Evolutionary conservation across 225 moss, liverwort and hornwort species (phyloP).

Genomic region (Anthoceros angustus): DNA sequence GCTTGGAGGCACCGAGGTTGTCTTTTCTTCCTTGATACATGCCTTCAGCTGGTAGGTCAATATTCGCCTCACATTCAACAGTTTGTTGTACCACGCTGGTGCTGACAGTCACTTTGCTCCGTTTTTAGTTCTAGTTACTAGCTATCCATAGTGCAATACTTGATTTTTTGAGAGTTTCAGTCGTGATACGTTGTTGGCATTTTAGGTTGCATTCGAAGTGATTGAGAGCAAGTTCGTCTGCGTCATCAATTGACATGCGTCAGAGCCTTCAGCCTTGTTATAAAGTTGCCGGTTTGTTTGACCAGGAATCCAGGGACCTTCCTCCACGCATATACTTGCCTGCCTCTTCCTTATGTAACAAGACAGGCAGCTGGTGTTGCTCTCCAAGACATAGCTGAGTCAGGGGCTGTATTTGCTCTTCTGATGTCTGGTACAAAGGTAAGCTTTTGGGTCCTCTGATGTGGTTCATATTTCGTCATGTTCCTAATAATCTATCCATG

Average conservation of each 20-base stretch:
- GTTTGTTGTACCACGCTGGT: background rate
- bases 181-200: no score
- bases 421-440: constrained; percentile 93
- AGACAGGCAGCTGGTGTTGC: constrained; percentile 86
- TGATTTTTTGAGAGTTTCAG: no score
- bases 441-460: constrained; percentile 2
- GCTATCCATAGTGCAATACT: no score
- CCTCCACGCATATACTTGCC: constrained; percentile 72
- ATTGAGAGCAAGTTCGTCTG: no score
- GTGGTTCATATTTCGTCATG: background rate
- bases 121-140: no score
- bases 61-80: background rate
- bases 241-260: background rate
- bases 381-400: constrained; percentile 69
- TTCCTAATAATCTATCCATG: no score
- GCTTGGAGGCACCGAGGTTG: constrained; percentile 89
- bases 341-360: constrained; percentile 74
- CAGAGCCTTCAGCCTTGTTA: background rate
- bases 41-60: constrained; percentile 73
- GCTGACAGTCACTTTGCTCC: background rate
- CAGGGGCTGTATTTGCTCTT: constrained; percentile 70
- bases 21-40: constrained; percentile 91
- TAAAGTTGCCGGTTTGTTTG: background rate
- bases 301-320: constrained; percentile 84
- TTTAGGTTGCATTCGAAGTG: no score